Evolutionary conservation across 1,139 yeast species (phyloP), one percentile per base, ranked within the genome.

Genomic region (Oligophagozyma castellii): DNA sequence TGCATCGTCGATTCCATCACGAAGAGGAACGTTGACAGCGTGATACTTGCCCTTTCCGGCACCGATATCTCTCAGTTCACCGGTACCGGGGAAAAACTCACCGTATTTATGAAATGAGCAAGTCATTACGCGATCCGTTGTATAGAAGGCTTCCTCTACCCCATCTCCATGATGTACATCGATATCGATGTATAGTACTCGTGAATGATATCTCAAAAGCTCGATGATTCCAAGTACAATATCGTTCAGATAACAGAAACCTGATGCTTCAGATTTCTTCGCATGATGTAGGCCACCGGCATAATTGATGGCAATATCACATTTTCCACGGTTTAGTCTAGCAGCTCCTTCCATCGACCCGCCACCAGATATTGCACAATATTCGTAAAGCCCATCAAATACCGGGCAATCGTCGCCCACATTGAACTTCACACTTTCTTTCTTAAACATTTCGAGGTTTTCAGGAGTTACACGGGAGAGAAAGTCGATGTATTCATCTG

Each of bases 81-180:
- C 96, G 0, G 98, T 89, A 8, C 94, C 96, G 1, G 96, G 98
- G 64, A 89, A 89, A 50, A 83, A 89, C 51, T 81, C 92, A 4
- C 96, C 96, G 48, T 81, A 89, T 54, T 89, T 89, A 59, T 89
- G 98, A 58, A 89, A 83, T 13, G 94, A 79, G 27, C 81, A 75
- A 0, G 96, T 86, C 92, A 84, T 81, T 16, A 89, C 98, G 34
- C 98, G 60, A 53, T 89, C 96, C 1, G 95, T 81, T 22, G 93
- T 73, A 51, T 86, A 84, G 45, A 89, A 89, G 1, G 96, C 96
- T 54, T 89, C 96, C 51, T 89, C 95, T 2, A 89, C 98, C 31
- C 96, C 98, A 52, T 89, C 98, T 14, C 98, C 98, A 51, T 89
- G 98, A 53, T 89, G 98, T 15, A 89, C 70, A 53, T 89, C 98